Percentiles rank a stretch among this genome's conserved stretches.
These are phyloP conservation scores for Calonectria naviculata DNA, from an alignment of 2,329 filamentous ascomycete genomes.

Conservation along the genomic window DNA sequence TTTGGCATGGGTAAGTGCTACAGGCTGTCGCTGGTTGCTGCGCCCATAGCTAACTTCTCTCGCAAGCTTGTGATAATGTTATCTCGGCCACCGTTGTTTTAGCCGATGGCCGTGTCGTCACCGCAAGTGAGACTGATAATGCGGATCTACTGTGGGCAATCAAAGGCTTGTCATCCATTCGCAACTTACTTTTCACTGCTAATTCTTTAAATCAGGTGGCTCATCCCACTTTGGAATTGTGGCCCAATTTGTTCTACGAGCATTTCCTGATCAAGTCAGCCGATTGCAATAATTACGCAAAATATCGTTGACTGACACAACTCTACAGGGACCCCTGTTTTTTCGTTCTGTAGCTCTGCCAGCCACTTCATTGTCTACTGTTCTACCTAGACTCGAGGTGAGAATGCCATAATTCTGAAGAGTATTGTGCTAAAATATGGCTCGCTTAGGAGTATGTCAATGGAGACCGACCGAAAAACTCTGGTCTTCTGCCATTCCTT, in stretches of 20 bases:
- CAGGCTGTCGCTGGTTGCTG: not conserved
- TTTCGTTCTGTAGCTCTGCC: not conserved
- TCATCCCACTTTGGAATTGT: not conserved
- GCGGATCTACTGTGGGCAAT: not conserved
- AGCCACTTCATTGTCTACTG: not conserved
- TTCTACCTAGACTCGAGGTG: not conserved
- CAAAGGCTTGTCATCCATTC: not conserved
- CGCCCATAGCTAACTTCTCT: not conserved
- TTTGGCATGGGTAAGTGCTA: not conserved
- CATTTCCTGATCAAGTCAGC: not conserved
- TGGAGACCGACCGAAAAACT: not conserved
- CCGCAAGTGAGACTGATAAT: not conserved
- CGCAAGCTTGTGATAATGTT: not conserved
- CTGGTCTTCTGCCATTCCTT: not conserved
- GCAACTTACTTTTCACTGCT: not conserved
- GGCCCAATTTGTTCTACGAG: not conserved
- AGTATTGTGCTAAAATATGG: not conserved
- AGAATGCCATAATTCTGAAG: rapidly evolving
- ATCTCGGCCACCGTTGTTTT: not conserved
- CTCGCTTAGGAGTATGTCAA: not conserved
- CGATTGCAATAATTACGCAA: too few species aligned
- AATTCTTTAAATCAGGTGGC: not conserved
- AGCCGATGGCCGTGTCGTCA: not conserved
- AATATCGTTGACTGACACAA: not conserved
- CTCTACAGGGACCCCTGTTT: not conserved